These are phyloP conservation scores for Xylaria castorea DNA, from an alignment of 495 filamentous ascomycete genomes.

Conservation along the genomic window DNA sequence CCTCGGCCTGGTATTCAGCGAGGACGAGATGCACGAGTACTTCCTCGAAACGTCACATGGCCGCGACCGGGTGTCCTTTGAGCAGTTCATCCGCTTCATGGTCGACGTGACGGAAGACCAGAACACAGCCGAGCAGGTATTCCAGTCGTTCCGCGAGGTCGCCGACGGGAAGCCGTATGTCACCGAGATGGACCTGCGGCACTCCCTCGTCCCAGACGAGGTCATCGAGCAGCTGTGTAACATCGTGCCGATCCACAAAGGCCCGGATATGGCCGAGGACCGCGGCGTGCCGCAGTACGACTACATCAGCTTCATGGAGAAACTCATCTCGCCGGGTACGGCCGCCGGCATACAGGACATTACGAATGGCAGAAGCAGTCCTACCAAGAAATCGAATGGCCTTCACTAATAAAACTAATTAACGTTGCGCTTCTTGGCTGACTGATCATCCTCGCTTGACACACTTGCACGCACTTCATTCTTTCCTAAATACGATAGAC, in stretches of 20 bases:
- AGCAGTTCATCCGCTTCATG: constrained; percentile 99
- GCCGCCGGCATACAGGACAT: constrained; percentile 37
- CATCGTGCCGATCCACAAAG: constrained; percentile 81
- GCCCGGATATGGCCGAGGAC: constrained; percentile 81
- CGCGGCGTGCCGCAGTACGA: constrained; percentile 81
- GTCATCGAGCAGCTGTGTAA: constrained; percentile 89
- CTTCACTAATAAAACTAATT: constrained; percentile 3
- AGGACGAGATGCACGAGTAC: constrained; percentile 94
- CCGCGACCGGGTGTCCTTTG: constrained; percentile 82
- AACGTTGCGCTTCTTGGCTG: constrained; percentile 9
- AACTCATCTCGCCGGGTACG: constrained; percentile 56
- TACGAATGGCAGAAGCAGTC: constrained; percentile 42
- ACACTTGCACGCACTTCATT: background rate
- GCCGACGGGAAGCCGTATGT: constrained; percentile 99
- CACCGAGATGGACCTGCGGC: constrained; percentile 93
- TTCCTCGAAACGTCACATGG: constrained; percentile 81
- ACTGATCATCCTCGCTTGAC: constrained; percentile 6
- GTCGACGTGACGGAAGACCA: constrained; percentile 98
- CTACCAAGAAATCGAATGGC: constrained; percentile 44
- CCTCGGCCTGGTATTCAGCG: constrained; percentile 90
- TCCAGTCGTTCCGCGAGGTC: constrained; percentile 94
- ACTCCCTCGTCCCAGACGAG: constrained; percentile 92
- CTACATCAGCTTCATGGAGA: constrained; percentile 93
- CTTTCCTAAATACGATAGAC: background rate
- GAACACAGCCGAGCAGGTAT: constrained; percentile 97